Percentiles rank a stretch among this genome's conserved stretches.
These are phyloP conservation scores for Penicillium nucicola DNA, from an alignment of 495 filamentous ascomycete genomes.

Conservation along the genomic window DNA sequence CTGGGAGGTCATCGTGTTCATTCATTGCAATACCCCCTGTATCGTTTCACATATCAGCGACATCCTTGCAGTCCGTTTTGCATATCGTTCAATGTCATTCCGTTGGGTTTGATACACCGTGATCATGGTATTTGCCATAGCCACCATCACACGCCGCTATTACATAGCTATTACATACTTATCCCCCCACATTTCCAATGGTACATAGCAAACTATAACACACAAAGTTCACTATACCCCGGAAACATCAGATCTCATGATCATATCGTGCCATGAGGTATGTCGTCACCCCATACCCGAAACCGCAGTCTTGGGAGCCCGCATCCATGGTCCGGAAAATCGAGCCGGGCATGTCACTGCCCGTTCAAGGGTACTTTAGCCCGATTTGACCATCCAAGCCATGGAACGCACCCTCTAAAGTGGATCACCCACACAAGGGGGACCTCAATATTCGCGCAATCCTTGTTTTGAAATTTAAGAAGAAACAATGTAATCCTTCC, in stretches of 20 bases:
- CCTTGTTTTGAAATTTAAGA: too few species aligned
- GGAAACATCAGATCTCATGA: slow-evolving; percentile 1
- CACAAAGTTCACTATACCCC: neutral
- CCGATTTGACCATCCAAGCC: slow-evolving; percentile 12
- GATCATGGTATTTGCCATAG: neutral
- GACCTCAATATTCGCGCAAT: too few species aligned
- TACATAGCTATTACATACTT: neutral
- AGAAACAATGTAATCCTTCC: too few species aligned
- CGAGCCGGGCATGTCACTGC: slow-evolving; percentile 14
- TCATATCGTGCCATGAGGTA: neutral
- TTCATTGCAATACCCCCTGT: slow-evolving; percentile 27
- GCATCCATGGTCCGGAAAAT: slow-evolving; percentile 12
- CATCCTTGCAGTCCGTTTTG: neutral
- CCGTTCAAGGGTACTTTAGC: slow-evolving; percentile 7
- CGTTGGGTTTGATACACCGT: neutral
- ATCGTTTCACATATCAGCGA: slow-evolving; percentile 1
- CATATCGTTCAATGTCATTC: slow-evolving; percentile 6
- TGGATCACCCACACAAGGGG: neutral
- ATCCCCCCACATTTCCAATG: neutral
- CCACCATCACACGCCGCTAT: neutral
- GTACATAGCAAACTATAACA: neutral
- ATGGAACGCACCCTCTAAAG: slow-evolving; percentile 4
- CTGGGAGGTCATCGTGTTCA: slow-evolving; percentile 22
- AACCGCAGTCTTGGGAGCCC: slow-evolving; percentile 13
- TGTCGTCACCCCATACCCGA: slow-evolving; percentile 24